These are phyloP conservation scores for Margaritispora aquatica DNA, from an alignment of 495 filamentous ascomycete species.

Conservation along the genomic window DNA sequence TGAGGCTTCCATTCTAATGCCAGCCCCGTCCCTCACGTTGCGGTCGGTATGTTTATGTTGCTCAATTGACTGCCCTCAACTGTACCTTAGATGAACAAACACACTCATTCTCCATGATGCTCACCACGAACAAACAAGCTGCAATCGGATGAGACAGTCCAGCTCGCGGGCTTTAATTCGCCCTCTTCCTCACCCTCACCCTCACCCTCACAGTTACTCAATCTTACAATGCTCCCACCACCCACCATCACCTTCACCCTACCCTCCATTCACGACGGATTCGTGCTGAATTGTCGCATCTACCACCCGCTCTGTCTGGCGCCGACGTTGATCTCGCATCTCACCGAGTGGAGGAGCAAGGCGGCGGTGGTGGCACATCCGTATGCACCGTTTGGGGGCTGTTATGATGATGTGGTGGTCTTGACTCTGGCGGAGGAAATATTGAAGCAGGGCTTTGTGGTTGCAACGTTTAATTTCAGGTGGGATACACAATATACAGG, in stretches of 20 bases:
- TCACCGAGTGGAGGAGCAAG: constrained; percentile 37
- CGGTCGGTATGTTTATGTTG: too few species aligned
- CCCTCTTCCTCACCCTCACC: too few species aligned
- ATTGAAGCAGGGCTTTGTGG: constrained; percentile 60
- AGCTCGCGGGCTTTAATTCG: not conserved
- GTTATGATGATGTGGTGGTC: constrained; percentile 77
- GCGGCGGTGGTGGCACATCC: constrained; percentile 86
- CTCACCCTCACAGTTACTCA: too few species aligned
- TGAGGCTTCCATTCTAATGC: too few species aligned
- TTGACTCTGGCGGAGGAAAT: constrained; percentile 54
- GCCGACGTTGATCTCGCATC: constrained; percentile 21
- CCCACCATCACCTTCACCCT: constrained; percentile 70
- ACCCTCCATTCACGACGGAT: constrained; percentile 76
- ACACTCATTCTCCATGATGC: constrained; percentile 4
- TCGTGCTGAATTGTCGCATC: constrained; percentile 68
- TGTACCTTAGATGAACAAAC: too few species aligned
- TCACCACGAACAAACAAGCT: not conserved
- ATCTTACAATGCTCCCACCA: constrained; percentile 34
- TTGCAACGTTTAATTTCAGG: constrained; percentile 93
- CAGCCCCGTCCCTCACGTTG: too few species aligned
- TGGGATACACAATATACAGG: constrained; percentile 27
- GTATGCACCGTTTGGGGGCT: constrained; percentile 82
- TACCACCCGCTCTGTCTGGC: constrained; percentile 56
- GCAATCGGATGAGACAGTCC: constrained; percentile 7
- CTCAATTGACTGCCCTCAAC: too few species aligned